Percentiles rank a stretch among this genome's conserved stretches.
Evolutionary conservation across 1,284 basidiomycete species (phyloP).

Genomic region (Takashimella koratensis): DNA sequence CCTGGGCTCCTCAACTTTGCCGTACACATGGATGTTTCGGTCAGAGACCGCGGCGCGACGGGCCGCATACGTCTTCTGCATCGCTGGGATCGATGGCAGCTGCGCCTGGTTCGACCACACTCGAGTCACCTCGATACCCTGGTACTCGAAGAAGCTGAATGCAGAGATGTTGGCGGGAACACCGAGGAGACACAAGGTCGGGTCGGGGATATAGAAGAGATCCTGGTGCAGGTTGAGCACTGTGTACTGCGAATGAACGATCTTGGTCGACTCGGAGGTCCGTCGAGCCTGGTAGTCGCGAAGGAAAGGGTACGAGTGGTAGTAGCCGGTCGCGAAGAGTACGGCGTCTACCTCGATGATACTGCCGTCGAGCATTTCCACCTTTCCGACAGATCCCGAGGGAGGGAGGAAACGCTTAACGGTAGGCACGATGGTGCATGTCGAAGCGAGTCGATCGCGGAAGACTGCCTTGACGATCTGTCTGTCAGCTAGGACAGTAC

Average conservation of each 20-base stretch:
- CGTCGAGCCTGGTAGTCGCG: slow-evolving; percentile 45
- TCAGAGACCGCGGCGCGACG: slow-evolving; percentile 8
- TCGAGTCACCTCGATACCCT: slow-evolving; percentile 27
- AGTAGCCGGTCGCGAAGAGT: slow-evolving; percentile 53
- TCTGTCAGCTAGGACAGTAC: background rate
- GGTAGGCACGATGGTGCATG: slow-evolving; percentile 19
- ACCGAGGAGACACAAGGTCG: slow-evolving; percentile 51
- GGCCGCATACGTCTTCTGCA: slow-evolving; percentile 14
- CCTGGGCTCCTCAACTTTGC: slow-evolving; percentile 23
- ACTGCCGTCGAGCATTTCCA: slow-evolving; percentile 52
- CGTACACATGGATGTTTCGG: slow-evolving; percentile 25
- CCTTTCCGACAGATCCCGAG: slow-evolving; percentile 22
- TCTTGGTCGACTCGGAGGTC: background rate
- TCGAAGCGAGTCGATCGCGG: background rate
- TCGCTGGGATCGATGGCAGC: slow-evolving; percentile 15
- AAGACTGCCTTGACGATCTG: slow-evolving; percentile 5
- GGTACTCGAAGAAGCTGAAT: slow-evolving; percentile 39
- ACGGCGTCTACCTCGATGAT: slow-evolving; percentile 50
- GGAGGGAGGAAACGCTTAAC: slow-evolving; percentile 42
- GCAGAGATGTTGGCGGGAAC: slow-evolving; percentile 32
- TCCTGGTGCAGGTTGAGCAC: slow-evolving; percentile 54
- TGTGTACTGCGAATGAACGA: slow-evolving; percentile 3
- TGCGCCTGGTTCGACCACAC: slow-evolving; percentile 26
- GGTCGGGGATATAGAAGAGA: slow-evolving; percentile 55
- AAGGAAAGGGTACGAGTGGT: slow-evolving; percentile 55